Percentiles rank a stretch among this genome's conserved stretches.
These are phyloP conservation scores for Knoxia roxburghii DNA, from an alignment of 257 asterid species.

Conservation along the genomic window DNA sequence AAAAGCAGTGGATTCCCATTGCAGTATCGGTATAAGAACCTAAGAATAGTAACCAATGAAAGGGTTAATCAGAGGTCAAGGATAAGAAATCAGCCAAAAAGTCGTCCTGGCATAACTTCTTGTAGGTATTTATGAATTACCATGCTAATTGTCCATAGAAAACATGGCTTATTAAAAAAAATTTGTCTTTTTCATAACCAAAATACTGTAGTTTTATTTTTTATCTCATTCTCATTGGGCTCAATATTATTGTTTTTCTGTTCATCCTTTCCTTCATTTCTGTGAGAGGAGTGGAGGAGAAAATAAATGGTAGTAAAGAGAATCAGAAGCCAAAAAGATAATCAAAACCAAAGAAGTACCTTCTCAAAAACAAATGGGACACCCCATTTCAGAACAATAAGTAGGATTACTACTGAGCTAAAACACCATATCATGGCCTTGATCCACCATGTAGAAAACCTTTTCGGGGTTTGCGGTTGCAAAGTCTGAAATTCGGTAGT, in stretches of 20 bases:
- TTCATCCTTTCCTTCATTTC: neutral
- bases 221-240: neutral
- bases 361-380: conserved; percentile 60
- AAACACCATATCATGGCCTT: conserved; percentile 44
- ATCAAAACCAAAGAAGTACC: conserved; percentile 32
- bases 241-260: neutral
- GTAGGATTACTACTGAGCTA: conserved; percentile 26
- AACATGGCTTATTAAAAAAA: neutral
- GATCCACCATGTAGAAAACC: conserved; percentile 52
- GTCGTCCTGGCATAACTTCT: neutral
- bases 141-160: neutral
- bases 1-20: conserved; percentile 93
- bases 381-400: conserved; percentile 62
- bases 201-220: neutral
- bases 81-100: neutral
- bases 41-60: conserved; percentile 36
- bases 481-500: conserved; percentile 30
- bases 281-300: neutral
- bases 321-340: neutral
- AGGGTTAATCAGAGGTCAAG: conserved; percentile 4
- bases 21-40: conserved; percentile 72
- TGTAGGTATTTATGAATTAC: neutral
- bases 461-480: conserved; percentile 28
- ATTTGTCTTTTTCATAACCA: neutral
- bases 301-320: neutral